Base-by-base conservation (phyloP, 345 rosid genomes). In the Eutrema yunnanense region DNA sequence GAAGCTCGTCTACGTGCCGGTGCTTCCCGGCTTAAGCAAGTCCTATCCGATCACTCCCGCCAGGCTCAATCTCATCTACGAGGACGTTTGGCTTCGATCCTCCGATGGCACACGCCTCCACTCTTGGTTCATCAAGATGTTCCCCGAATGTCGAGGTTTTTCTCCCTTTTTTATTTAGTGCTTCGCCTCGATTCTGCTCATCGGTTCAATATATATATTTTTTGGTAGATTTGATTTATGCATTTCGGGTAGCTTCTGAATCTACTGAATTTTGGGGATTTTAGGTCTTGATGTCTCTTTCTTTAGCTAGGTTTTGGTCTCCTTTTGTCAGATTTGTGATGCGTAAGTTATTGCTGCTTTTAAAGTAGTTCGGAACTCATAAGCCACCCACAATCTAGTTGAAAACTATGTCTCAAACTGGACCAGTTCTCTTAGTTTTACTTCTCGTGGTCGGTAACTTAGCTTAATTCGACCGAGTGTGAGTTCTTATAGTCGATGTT, bases 41-140 rank as follows among this genome's bases (percentile, higher is more conserved):
- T 83, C 96, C 8, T 95, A 92, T 79, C 77, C 90, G 43, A 83
- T 95, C 38, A 87, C 92, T 2, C 99, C 98, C 2, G 67, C 89
- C 52, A 90, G 97, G 65, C 90, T 92, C 71, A 87, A 83, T 27
- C 98, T 95, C 73, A 2, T 42, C 34, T 95, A 88, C 81, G 96
- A 95, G 67, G 98, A 95, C 70, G 90, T 95, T 57, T 95, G 99
- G 99, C 96, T 95, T 77, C 79, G 79, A 82, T 87, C 99, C 75
- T 82, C 96, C 33, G 99, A 95, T 58, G 99, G 98, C 38, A 81
- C 88, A 59, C 92, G 87, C 27, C 99, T 95, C 53, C 99, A 95
- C 71, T 79, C 98, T 55, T 95, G 99, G 99, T 92, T 95, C 84
- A 88, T 95, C 86, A 95, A 86, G 77, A 81, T 88, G 81, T 75